These are phyloP conservation scores for Fusarium zealandicum DNA, from an alignment of 2,329 filamentous ascomycete genomes.

Conservation along the genomic window DNA sequence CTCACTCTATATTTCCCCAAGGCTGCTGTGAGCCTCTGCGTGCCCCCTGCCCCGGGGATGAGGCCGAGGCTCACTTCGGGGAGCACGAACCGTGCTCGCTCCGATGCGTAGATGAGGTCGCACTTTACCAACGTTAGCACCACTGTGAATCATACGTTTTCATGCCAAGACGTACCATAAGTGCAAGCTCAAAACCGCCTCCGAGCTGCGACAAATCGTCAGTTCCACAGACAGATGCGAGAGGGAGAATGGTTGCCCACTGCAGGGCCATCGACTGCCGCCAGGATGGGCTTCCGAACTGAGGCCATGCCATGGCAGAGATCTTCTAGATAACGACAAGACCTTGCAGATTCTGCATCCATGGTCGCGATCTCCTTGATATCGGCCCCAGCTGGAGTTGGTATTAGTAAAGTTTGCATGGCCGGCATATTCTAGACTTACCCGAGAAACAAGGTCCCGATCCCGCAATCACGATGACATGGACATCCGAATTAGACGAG, in stretches of 20 bases:
- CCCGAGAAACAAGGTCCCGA: conserved; percentile 39
- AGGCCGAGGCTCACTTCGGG: conserved; percentile 49
- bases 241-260: neutral
- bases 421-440: neutral
- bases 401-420: neutral
- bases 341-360: conserved; percentile 36
- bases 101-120: conserved; percentile 47
- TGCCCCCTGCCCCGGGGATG: conserved; percentile 50
- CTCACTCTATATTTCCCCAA: conserved; percentile 48
- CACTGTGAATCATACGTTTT: neutral
- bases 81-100: conserved; percentile 45
- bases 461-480: conserved; percentile 50
- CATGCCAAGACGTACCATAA: conserved; percentile 44
- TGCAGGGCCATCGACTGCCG: conserved; percentile 48
- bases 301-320: conserved; percentile 43
- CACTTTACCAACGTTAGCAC: conserved; percentile 37
- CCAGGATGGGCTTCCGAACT: conserved; percentile 52
- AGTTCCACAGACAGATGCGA: neutral
- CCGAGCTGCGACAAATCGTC: conserved; percentile 45
- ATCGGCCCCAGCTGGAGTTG: conserved; percentile 40
- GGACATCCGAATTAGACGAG: conserved; percentile 37
- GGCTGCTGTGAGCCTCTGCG: conserved; percentile 46
- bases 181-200: conserved; percentile 54
- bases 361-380: conserved; percentile 43
- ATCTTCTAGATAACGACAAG: conserved; percentile 46